These are phyloP conservation scores for Fusarium sp. DNA, from an alignment of 2,329 filamentous ascomycete genomes.

Conservation along the genomic window DNA sequence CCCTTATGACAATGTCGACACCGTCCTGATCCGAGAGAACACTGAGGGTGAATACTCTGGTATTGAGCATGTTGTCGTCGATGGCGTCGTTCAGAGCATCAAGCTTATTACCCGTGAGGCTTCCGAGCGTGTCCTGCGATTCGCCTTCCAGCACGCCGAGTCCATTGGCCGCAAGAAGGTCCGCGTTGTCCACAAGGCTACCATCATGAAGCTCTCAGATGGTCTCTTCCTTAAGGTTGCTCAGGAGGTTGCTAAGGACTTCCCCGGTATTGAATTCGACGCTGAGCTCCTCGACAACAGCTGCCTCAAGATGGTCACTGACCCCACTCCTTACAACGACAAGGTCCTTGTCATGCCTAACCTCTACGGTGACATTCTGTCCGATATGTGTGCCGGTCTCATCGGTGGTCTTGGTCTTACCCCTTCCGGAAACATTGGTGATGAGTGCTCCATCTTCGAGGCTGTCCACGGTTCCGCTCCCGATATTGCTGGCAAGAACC, in stretches of 20 bases:
- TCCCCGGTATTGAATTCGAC: slow-evolving; percentile 94
- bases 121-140: slow-evolving; percentile 93
- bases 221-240: slow-evolving; percentile 95
- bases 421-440: slow-evolving; percentile 97
- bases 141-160: slow-evolving; percentile 97
- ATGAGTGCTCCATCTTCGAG: slow-evolving; percentile 99
- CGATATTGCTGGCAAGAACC: slow-evolving; percentile 93
- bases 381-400: slow-evolving; percentile 98
- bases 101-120: slow-evolving; percentile 98
- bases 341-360: slow-evolving; percentile 99
- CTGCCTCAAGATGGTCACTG: slow-evolving; percentile 98
- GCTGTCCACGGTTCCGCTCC: slow-evolving; percentile 97
- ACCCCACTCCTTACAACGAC: slow-evolving; percentile 97
- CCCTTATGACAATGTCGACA: slow-evolving; percentile 96
- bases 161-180: slow-evolving; percentile 96
- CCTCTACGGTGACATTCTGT: slow-evolving; percentile 99
- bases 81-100: slow-evolving; percentile 98
- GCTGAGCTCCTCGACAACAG: slow-evolving; percentile 99
- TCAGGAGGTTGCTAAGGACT: slow-evolving; percentile 89
- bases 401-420: slow-evolving; percentile 98
- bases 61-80: slow-evolving; percentile 97
- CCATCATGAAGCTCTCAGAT: slow-evolving; percentile 99
- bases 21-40: slow-evolving; percentile 98
- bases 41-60: slow-evolving; percentile 99
- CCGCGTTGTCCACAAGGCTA: slow-evolving; percentile 98